phyloP scores from a whole-genome alignment of 306 rosid species.

The Rosa persica region DNA sequence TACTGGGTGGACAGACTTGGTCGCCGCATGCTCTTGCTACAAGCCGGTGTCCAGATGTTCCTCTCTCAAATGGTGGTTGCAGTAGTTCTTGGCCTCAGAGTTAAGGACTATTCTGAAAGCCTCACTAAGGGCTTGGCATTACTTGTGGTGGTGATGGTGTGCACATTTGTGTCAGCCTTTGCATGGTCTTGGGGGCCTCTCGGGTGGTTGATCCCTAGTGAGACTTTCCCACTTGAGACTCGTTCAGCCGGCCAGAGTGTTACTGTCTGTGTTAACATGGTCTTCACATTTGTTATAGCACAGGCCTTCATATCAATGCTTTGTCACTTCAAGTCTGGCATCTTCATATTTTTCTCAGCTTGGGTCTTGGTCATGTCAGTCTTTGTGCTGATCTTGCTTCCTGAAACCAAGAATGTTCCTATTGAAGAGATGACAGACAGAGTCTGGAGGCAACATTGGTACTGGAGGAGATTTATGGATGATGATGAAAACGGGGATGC shows the following conservation, averaged over 20 bases:
- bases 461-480: slow-evolving; percentile 65
- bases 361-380: slow-evolving; percentile 63
- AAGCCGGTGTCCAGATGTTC: slow-evolving; percentile 78
- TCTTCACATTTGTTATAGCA: slow-evolving; percentile 71
- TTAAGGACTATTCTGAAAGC: slow-evolving; percentile 35
- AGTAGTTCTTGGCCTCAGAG: slow-evolving; percentile 45
- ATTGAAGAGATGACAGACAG: slow-evolving; percentile 77
- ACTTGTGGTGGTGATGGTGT: slow-evolving; percentile 61
- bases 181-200: slow-evolving; percentile 95
- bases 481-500: neutral
- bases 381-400: slow-evolving; percentile 54
- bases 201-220: slow-evolving; percentile 80
- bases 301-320: slow-evolving; percentile 80
- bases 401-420: slow-evolving; percentile 80
- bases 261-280: slow-evolving; percentile 56
- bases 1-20: slow-evolving; percentile 64
- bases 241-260: slow-evolving; percentile 76
- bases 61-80: slow-evolving; percentile 64
- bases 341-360: slow-evolving; percentile 72
- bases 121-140: slow-evolving; percentile 39
- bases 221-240: slow-evolving; percentile 70
- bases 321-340: slow-evolving; percentile 65
- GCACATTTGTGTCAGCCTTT: slow-evolving; percentile 56
- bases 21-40: slow-evolving; percentile 48
- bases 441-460: slow-evolving; percentile 79